Evolutionary conservation across 139 green algal species (phyloP).

Genomic region (Chlorokybus atmophyticus): DNA sequence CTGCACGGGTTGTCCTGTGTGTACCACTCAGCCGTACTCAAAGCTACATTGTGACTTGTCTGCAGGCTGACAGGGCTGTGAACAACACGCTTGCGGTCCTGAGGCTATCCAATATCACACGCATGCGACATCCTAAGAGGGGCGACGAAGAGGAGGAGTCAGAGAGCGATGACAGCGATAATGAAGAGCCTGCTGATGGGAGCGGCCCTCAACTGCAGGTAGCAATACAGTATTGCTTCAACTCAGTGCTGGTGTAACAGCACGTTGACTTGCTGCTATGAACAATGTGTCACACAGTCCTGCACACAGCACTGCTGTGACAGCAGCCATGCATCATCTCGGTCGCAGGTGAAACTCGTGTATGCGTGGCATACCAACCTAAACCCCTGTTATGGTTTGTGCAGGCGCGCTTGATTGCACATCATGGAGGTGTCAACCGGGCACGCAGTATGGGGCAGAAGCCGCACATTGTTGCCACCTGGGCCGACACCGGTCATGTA

Average conservation of each 20-base stretch:
- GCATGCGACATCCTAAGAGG: conserved; percentile 14
- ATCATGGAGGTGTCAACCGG: conserved; percentile 78
- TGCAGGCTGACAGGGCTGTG: conserved; percentile 11
- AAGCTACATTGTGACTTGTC: background rate
- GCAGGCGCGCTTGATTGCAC: conserved; percentile 41
- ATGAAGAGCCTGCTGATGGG: conserved; percentile 36
- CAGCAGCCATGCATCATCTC: too few species aligned
- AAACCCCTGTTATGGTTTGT: too few species aligned
- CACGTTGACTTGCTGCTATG: too few species aligned
- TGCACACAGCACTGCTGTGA: too few species aligned
- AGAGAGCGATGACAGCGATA: conserved; percentile 29
- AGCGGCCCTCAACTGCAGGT: conserved; percentile 5
- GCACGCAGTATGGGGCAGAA: conserved; percentile 76
- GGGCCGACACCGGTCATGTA: conserved; percentile 73
- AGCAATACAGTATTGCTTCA: too few species aligned
- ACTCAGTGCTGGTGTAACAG: too few species aligned
- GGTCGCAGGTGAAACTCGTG: background rate
- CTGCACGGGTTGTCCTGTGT: background rate
- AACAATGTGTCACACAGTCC: too few species aligned
- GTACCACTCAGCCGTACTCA: too few species aligned
- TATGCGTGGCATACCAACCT: conserved; percentile 25
- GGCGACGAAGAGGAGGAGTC: conserved; percentile 31
- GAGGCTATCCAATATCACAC: conserved; percentile 23
- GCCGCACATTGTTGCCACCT: conserved; percentile 70
- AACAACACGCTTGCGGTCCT: conserved; percentile 24